Percentiles rank a stretch among this genome's conserved stretches.
Evolutionary conservation across 2,329 filamentous ascomycete species (phyloP).

Genomic region (Alternaria arborescens): DNA sequence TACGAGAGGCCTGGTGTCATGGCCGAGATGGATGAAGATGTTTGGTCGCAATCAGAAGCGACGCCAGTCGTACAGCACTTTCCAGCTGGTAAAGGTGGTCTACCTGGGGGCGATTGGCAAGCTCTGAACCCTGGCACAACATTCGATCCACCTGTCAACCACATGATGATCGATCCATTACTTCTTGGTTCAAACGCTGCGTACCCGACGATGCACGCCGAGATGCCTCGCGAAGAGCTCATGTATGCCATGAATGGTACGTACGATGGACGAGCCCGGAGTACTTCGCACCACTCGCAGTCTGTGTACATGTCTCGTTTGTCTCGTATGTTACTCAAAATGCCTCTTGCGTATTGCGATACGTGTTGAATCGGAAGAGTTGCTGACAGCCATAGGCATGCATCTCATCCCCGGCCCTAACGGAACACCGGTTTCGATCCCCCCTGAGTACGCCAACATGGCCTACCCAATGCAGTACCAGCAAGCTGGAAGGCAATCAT

Average conservation of each 20-base stretch:
- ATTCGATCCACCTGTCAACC: conserved; percentile 44
- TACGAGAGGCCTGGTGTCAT: conserved; percentile 41
- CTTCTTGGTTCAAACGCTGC: conserved; percentile 43
- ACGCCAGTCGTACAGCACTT: conserved; percentile 49
- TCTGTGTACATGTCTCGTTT: conserved; percentile 2
- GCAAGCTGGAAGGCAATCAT: conserved; percentile 40
- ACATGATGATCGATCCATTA: conserved; percentile 51
- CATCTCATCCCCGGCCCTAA: conserved; percentile 41
- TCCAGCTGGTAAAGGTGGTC: conserved; percentile 30
- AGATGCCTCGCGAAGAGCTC: conserved; percentile 46
- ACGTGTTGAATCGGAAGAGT: conserved; percentile 2
- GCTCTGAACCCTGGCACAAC: conserved; percentile 35
- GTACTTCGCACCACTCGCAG: background rate
- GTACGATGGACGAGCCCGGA: conserved; percentile 2
- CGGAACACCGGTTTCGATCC: conserved; percentile 39
- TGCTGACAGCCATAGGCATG: conserved; percentile 31
- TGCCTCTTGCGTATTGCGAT: background rate
- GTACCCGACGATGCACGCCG: conserved; percentile 42
- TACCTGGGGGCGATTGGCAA: conserved; percentile 45
- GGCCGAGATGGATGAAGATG: conserved; percentile 48
- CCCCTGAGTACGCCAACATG: conserved; percentile 43
- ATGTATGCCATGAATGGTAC: conserved; percentile 48
- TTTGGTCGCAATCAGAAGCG: conserved; percentile 48
- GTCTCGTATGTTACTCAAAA: background rate
- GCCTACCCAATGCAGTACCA: conserved; percentile 46